Evolutionary conservation across 2,329 filamentous ascomycete species (phyloP), one percentile per base, ranked within the genome.

Genomic region (Aspergillus glaucus): DNA sequence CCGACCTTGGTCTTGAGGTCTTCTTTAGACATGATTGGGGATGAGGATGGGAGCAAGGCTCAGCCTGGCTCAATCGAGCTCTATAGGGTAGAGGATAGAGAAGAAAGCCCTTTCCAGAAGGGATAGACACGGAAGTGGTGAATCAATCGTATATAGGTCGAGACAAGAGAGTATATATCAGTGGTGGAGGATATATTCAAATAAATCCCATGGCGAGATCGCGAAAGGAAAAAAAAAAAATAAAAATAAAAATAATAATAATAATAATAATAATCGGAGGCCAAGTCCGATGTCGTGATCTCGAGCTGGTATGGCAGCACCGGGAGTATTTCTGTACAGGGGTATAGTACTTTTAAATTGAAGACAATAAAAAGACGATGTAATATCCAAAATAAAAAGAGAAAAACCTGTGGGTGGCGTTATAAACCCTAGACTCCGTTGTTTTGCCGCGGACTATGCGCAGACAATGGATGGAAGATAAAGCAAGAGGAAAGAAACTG

Each of bases 1-100:
- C 88, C 86, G 55, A 86, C 57, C 66, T 85, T 84, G 58, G 78
- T 79, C 26, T 62, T 58, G 30, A 64, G 59, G 15, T 54, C 51
- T 12, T 36, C 15, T 15, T 19, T 19, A 48, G 60, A 51, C 63
- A 74, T 73, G 59, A 46, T 65, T 47, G 45, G 39, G 46, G 32
- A 49, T 9, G 34, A 17, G 34, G 34, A 8, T 37, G 34, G 34
- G 34, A 37, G 34, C 34, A 37, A 37, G 34, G 34, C 34, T 12
- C n/a, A 15, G 34, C 34, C 34, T 19, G 34, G 9, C 34, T 37
- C 34, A n/a, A 37, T 9, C 14, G n/a, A 37, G n/a, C 34, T 37
- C 14, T 37, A 19, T n/a, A 15, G 7, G 26, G 34, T 15, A 9
- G 34, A 37, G n/a, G n/a, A 8, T 37, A 7, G 34, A 37, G 9